Evolutionary conservation across 345 rosid genomes (phyloP).

Genomic region (Melastoma malabathricum): DNA sequence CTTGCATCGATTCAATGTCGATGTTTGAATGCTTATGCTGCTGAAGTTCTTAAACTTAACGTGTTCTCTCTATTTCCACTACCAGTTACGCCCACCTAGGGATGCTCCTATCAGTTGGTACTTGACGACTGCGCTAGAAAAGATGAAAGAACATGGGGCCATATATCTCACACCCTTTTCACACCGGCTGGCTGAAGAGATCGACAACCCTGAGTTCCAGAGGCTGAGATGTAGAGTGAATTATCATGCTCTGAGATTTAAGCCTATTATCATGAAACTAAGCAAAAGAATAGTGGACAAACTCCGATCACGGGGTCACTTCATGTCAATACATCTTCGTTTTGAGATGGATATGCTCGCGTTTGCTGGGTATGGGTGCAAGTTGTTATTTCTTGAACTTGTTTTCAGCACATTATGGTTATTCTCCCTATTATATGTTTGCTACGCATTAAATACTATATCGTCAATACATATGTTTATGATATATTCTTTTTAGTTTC

Average conservation of each 20-base stretch:
- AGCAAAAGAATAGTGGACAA: constrained; percentile 87
- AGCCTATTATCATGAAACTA: constrained; percentile 85
- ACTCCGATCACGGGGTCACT: constrained; percentile 92
- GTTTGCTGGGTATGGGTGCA: constrained; percentile 77
- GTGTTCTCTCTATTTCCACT: constrained; percentile 1
- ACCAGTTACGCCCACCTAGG: constrained; percentile 72
- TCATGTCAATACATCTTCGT: constrained; percentile 99
- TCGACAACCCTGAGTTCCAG: constrained; percentile 81
- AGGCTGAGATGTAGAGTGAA: constrained; percentile 96
- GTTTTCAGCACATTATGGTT: constrained; percentile 3
- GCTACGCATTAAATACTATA: too few species aligned
- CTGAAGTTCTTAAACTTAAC: neutral
- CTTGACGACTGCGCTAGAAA: constrained; percentile 57
- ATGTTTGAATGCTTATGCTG: neutral
- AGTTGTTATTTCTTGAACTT: neutral
- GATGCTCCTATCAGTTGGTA: constrained; percentile 97
- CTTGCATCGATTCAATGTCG: too few species aligned
- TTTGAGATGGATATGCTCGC: constrained; percentile 99
- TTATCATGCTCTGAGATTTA: constrained; percentile 90
- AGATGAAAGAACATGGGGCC: constrained; percentile 91
- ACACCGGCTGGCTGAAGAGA: constrained; percentile 96
- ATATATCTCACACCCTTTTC: constrained; percentile 95
- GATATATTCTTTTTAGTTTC: too few species aligned
- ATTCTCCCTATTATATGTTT: neutral
- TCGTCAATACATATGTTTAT: too few species aligned